Percentiles rank a stretch among this genome's conserved stretches.
Conservation (phyloP, 441 rosid genomes). For the Gossypium schwendimanii region DNA sequence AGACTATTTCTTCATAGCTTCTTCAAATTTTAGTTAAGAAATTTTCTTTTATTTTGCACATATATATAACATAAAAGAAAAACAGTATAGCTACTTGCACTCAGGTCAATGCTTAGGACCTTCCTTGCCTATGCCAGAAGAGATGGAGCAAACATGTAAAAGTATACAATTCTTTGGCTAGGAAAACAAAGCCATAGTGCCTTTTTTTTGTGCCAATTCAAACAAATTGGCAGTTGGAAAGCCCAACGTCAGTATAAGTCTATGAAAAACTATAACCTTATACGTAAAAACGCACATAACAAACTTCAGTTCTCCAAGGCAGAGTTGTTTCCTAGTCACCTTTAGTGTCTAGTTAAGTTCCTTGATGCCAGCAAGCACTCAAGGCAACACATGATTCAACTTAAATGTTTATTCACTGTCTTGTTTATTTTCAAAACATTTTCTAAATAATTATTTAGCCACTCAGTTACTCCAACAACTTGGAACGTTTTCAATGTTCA, state of each 20-base stretch:
- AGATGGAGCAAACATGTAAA: not conserved
- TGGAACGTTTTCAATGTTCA: not conserved
- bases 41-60: not conserved
- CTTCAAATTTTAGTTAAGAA: not conserved
- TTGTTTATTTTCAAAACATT: not conserved
- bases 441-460: not conserved
- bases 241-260: not conserved
- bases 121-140: not conserved
- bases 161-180: not conserved
- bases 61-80: not conserved
- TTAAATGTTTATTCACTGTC: not conserved
- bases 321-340: not conserved
- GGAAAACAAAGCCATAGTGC: not conserved
- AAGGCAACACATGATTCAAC: constrained; percentile 7
- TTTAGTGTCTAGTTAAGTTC: not conserved
- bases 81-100: not conserved
- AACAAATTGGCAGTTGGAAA: not conserved
- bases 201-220: not conserved
- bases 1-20: not conserved
- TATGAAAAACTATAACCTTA: not conserved
- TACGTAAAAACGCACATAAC: not conserved
- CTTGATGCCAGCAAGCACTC: not conserved
- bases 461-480: not conserved
- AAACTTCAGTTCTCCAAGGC: not conserved
- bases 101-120: not conserved